Conservation (phyloP, 768 basidiomycete genomes). For the Boletus tomentosulus region DNA sequence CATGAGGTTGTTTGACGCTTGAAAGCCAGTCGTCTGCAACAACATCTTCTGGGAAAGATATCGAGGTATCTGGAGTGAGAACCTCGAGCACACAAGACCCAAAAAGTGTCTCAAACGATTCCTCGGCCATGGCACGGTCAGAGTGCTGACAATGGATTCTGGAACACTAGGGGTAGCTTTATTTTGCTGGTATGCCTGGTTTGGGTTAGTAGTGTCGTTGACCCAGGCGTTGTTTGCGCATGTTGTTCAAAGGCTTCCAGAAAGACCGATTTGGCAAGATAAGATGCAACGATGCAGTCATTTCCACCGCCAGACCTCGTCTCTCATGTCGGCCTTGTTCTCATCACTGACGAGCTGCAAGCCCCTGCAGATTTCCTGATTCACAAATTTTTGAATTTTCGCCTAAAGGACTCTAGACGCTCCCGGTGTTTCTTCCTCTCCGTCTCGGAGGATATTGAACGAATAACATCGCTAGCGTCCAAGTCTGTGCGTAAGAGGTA, state of each 20-base stretch:
- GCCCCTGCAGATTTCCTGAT: conserved; percentile 74
- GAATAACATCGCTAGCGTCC: conserved; percentile 61
- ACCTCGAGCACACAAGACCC: conserved; percentile 55
- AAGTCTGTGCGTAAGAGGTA: conserved; percentile 50
- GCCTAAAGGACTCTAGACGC: conserved; percentile 43
- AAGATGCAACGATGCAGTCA: conserved; percentile 32
- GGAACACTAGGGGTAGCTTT: too few species aligned
- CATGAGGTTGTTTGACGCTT: conserved; percentile 37
- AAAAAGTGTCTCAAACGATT: conserved; percentile 62
- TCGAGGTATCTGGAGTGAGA: conserved; percentile 59
- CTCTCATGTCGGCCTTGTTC: conserved; percentile 46
- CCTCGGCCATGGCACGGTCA: conserved; percentile 22
- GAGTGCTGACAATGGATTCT: too few species aligned
- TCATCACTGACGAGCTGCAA: conserved; percentile 67
- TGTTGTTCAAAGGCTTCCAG: conserved; percentile 20
- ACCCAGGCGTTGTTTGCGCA: conserved; percentile 10
- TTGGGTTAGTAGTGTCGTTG: too few species aligned
- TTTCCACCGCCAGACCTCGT: conserved; percentile 52
- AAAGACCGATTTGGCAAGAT: conserved; percentile 14
- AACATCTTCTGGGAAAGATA: conserved; percentile 51
- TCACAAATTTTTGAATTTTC: conserved; percentile 46
- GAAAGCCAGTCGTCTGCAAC: conserved; percentile 54
- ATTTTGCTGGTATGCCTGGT: too few species aligned
- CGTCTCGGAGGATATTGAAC: conserved; percentile 49
- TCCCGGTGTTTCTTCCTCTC: conserved; percentile 51